These are phyloP conservation scores for Cladophialophora yegresii DNA, from an alignment of 2,329 filamentous ascomycete species.

Conservation along the genomic window DNA sequence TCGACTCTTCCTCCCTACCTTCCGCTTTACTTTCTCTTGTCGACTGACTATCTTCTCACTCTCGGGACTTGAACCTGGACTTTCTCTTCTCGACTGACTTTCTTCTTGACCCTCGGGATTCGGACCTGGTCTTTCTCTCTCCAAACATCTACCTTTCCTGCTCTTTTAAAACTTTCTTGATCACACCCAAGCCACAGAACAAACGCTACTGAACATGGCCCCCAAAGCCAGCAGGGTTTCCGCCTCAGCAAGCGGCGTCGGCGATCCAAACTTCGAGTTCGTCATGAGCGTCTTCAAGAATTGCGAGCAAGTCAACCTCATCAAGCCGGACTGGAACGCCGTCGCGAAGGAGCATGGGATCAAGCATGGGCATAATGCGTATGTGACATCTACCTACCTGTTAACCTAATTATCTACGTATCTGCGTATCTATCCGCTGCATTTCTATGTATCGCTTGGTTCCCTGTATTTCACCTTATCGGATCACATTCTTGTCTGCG, in stretches of 20 bases:
- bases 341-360: constrained; percentile 30
- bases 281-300: constrained; percentile 27
- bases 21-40: background rate
- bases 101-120: background rate
- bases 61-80: background rate
- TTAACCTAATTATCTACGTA: background rate
- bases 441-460: background rate
- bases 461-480: no score
- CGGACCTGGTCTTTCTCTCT: background rate
- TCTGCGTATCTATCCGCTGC: background rate
- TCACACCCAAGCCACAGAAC: background rate
- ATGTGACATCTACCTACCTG: constrained; percentile 5
- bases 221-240: constrained; percentile 1
- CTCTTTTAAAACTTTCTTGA: background rate
- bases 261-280: constrained; percentile 18
- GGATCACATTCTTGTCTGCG: no score
- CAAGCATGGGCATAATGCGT: constrained; percentile 28
- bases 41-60: background rate
- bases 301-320: constrained; percentile 9
- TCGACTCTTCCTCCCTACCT: background rate
- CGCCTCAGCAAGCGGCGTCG: background rate
- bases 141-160: background rate
- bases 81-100: background rate
- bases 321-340: constrained; percentile 28
- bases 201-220: constrained; percentile 4